phyloP scores from a whole-genome alignment of 2,329 filamentous ascomycete species.

The Nemania sp. region DNA sequence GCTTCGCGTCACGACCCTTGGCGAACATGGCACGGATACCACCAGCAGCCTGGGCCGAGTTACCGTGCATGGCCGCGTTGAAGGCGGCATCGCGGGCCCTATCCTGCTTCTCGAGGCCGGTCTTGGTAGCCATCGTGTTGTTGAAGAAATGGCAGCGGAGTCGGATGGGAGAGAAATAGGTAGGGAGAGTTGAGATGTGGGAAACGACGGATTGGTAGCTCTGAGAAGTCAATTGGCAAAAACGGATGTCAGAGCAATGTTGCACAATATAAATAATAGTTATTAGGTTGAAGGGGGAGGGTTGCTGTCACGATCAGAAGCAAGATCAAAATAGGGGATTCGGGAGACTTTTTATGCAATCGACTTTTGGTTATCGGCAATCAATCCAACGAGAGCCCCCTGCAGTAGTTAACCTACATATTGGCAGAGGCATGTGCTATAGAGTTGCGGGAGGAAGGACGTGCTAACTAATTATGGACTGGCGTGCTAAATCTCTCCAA shows the following conservation, averaged over 20 bases:
- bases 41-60: constrained; percentile 74
- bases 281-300: background rate
- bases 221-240: constrained; percentile 25
- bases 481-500: constrained; percentile 6
- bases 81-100: constrained; percentile 88
- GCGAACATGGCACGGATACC: constrained; percentile 85
- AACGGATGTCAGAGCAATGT: background rate
- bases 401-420: background rate
- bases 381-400: constrained; percentile 3
- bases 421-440: background rate
- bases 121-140: constrained; percentile 57
- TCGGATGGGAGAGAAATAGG: background rate
- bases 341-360: constrained; percentile 38
- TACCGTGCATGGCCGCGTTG: constrained; percentile 87
- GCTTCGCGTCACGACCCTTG: constrained; percentile 81
- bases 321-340: constrained; percentile 32
- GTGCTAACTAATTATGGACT: background rate
- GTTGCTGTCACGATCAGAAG: constrained; percentile 29
- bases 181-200: background rate
- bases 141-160: constrained; percentile 45
- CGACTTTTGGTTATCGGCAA: constrained; percentile 34
- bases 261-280: background rate
- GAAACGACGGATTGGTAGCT: background rate
- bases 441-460: background rate
- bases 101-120: constrained; percentile 81